phyloP scores from a whole-genome alignment of 495 filamentous ascomycete species.

The Diplogelasinospora grovesii region DNA sequence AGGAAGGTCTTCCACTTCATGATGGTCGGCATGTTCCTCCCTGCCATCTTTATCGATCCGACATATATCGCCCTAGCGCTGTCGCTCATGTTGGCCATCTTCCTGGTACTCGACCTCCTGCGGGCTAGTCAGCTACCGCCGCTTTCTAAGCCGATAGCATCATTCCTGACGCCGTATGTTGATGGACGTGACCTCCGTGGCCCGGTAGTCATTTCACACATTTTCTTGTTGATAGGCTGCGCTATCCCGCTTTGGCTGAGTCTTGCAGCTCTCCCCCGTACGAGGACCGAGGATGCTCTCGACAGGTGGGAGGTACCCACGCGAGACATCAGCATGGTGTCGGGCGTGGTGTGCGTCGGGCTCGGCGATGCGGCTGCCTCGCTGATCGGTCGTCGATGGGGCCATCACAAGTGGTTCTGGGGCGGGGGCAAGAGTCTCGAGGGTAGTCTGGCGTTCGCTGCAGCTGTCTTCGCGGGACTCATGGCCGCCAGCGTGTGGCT shows the following conservation, averaged over 20 bases:
- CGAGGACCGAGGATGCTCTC: slow-evolving; percentile 45
- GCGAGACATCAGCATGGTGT: slow-evolving; percentile 78
- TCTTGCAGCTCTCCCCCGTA: slow-evolving; percentile 55
- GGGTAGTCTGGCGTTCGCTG: slow-evolving; percentile 78
- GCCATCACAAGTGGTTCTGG: slow-evolving; percentile 90
- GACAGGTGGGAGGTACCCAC: slow-evolving; percentile 63
- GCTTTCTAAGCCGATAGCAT: slow-evolving; percentile 69
- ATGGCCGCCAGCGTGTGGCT: slow-evolving; percentile 70
- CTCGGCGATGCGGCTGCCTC: slow-evolving; percentile 95
- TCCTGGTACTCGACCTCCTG: slow-evolving; percentile 82
- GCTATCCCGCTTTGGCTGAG: slow-evolving; percentile 92
- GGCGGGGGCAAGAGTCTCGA: slow-evolving; percentile 92
- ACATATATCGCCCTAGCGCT: slow-evolving; percentile 73
- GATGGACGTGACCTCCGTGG: slow-evolving; percentile 90
- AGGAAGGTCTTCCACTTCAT: slow-evolving; percentile 98
- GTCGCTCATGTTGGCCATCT: slow-evolving; percentile 65
- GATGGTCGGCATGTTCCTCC: slow-evolving; percentile 93
- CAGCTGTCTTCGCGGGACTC: slow-evolving; percentile 70
- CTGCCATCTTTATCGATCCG: slow-evolving; percentile 79
- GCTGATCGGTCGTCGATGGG: slow-evolving; percentile 80
- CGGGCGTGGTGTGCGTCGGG: slow-evolving; percentile 87
- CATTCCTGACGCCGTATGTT: slow-evolving; percentile 87
- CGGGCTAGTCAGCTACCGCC: slow-evolving; percentile 88
- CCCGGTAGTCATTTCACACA: slow-evolving; percentile 89
- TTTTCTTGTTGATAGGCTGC: slow-evolving; percentile 94